Percentiles rank a stretch among this genome's conserved stretches.
phyloP scores from a whole-genome alignment of 2,329 filamentous ascomycete genomes.

The Talaromyces sp. region DNA sequence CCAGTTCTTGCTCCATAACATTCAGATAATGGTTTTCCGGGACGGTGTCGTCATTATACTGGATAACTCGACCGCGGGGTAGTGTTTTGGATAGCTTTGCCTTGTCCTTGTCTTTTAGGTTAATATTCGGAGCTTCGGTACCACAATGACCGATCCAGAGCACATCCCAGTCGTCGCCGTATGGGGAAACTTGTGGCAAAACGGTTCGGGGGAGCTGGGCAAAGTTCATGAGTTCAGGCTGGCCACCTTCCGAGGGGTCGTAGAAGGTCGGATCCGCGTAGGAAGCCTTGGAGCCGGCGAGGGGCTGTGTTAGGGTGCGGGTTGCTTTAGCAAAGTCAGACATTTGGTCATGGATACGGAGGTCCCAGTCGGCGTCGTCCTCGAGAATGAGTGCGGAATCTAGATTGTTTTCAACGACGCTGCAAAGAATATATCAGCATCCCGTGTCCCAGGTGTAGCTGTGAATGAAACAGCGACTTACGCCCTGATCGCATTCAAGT shows the following conservation, averaged over 20 bases:
- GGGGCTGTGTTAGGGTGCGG: conserved; percentile 25
- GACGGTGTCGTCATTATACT: conserved; percentile 14
- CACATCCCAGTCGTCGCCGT: conserved; percentile 51
- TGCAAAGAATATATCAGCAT: conserved; percentile 6
- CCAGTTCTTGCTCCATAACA: conserved; percentile 12
- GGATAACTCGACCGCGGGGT: conserved; percentile 15
- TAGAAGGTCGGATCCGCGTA: conserved; percentile 12
- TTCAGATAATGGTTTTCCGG: conserved; percentile 12
- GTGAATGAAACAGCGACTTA: conserved; percentile 13
- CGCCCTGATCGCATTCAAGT: conserved; percentile 34
- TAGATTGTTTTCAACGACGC: conserved; percentile 44
- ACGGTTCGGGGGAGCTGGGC: conserved; percentile 10
- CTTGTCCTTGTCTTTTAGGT: conserved; percentile 27
- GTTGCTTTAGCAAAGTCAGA: conserved; percentile 30
- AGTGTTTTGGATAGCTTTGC: conserved; percentile 20
- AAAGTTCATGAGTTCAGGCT: conserved; percentile 7
- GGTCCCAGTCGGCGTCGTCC: conserved; percentile 57
- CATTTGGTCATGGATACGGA: conserved; percentile 48
- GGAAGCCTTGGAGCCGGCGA: conserved; percentile 14
- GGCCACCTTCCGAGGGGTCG: conserved; percentile 10
- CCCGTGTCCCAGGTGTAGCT: background rate
- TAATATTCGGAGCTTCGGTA: conserved; percentile 23
- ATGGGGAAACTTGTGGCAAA: conserved; percentile 34
- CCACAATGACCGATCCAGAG: conserved; percentile 51
- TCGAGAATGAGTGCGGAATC: conserved; percentile 51